These are phyloP conservation scores for Leishmania lainsoni DNA, from an alignment of 208 protist genomes.

Conservation along the genomic window DNA sequence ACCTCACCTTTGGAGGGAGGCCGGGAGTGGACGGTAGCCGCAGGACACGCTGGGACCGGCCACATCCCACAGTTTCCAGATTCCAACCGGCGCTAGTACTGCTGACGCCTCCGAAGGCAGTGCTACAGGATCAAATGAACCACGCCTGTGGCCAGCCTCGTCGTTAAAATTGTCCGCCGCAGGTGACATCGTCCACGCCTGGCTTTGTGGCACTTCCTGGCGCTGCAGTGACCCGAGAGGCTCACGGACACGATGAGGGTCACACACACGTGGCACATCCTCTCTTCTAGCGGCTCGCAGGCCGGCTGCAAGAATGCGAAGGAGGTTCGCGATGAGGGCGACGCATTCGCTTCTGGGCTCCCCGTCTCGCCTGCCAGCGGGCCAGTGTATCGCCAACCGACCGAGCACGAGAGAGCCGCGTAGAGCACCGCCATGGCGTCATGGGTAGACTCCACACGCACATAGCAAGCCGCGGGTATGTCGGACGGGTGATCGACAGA, in stretches of 20 bases:
- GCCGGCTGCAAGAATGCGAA: slow-evolving; percentile 8
- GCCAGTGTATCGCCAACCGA: slow-evolving; percentile 19
- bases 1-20: background rate
- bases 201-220: background rate
- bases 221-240: background rate
- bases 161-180: too few relatives aligned
- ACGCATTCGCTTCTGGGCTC: background rate
- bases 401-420: slow-evolving; percentile 25
- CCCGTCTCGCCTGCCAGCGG: background rate
- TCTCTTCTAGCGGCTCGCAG: slow-evolving; percentile 19
- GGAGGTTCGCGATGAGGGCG: background rate
- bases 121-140: background rate
- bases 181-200: background rate
- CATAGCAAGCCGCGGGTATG: slow-evolving; percentile 39
- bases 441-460: slow-evolving; percentile 18
- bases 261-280: slow-evolving; percentile 24
- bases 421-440: slow-evolving; percentile 27
- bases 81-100: slow-evolving; percentile 5
- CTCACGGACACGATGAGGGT: slow-evolving; percentile 26
- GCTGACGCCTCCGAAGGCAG: background rate
- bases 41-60: slow-evolving; percentile 28
- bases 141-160: background rate
- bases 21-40: slow-evolving; percentile 13
- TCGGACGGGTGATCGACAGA: slow-evolving; percentile 25
- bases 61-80: slow-evolving; percentile 44